Evolutionary conservation across 2,329 filamentous ascomycete genomes (phyloP).

Genomic region (Ophiostoma pallidulum): DNA sequence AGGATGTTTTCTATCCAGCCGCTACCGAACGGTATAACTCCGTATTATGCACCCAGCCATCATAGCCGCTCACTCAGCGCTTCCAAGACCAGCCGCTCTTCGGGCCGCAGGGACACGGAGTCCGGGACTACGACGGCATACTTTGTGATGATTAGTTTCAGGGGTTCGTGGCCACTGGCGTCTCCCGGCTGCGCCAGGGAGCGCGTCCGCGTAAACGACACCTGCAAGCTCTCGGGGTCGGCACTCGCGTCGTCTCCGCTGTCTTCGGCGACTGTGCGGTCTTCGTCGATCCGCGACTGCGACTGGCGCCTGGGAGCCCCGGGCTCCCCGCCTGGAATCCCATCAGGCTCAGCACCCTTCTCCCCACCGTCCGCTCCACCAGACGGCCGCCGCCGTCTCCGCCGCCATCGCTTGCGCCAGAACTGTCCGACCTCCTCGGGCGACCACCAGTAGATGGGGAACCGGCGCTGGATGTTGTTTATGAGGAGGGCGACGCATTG

Average conservation of each 20-base stretch:
- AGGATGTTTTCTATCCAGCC: no score
- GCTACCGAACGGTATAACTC: no score
- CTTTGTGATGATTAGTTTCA: neutral
- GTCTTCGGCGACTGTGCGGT: neutral
- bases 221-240: slow-evolving; percentile 3
- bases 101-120: slow-evolving; percentile 6
- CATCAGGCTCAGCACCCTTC: no score
- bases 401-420: neutral
- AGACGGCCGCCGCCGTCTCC: no score
- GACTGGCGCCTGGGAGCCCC: no score
- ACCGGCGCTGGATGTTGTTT: slow-evolving; percentile 60
- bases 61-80: slow-evolving; percentile 9
- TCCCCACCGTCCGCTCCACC: no score
- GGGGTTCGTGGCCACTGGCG: neutral
- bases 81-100: slow-evolving; percentile 12
- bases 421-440: slow-evolving; percentile 27
- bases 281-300: no score
- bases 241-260: neutral
- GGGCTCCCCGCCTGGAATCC: no score
- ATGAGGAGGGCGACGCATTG: slow-evolving; percentile 51
- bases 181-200: neutral
- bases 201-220: neutral
- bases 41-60: no score
- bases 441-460: slow-evolving; percentile 64
- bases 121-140: slow-evolving; percentile 8